Evolutionary conservation across 352 stramenopile species (phyloP).

Genomic region (Thalassiosira hispida): DNA sequence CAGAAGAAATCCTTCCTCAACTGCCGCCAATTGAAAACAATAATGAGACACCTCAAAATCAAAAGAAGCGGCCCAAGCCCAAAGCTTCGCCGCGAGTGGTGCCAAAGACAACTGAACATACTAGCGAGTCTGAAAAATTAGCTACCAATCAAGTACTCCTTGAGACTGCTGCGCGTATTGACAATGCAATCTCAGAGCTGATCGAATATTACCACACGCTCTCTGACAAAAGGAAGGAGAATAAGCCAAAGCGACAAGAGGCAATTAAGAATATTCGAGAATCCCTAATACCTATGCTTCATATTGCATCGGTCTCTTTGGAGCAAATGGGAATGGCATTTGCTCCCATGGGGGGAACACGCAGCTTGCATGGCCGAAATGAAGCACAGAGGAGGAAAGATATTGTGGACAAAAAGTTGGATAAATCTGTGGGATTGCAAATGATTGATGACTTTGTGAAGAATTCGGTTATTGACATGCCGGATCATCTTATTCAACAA

Average conservation of each 20-base stretch:
- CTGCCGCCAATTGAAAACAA: too few species aligned
- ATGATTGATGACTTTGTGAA: constrained; percentile 24
- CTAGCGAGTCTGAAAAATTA: constrained; percentile 1
- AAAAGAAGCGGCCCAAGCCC: too few species aligned
- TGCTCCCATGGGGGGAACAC: background rate
- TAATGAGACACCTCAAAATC: too few species aligned
- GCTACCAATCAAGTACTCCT: constrained; percentile 14
- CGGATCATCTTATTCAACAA: background rate
- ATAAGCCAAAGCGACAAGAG: background rate
- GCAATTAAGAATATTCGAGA: background rate
- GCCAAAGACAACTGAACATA: background rate
- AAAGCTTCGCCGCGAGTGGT: background rate
- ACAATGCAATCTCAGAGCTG: constrained; percentile 16
- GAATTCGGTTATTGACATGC: background rate
- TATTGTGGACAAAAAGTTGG: background rate
- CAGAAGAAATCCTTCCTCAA: too few species aligned
- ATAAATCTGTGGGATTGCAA: background rate
- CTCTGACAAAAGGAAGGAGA: background rate
- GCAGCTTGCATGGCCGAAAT: background rate
- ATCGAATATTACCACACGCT: background rate
- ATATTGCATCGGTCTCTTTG: background rate
- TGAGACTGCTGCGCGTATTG: constrained; percentile 8
- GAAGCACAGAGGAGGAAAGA: background rate
- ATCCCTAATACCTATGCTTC: background rate
- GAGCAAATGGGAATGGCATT: background rate